Percentiles rank a stretch among this genome's conserved stretches.
These are phyloP conservation scores for Trichoderma lentiforme DNA, from an alignment of 2,329 filamentous ascomycete species.

Conservation along the genomic window DNA sequence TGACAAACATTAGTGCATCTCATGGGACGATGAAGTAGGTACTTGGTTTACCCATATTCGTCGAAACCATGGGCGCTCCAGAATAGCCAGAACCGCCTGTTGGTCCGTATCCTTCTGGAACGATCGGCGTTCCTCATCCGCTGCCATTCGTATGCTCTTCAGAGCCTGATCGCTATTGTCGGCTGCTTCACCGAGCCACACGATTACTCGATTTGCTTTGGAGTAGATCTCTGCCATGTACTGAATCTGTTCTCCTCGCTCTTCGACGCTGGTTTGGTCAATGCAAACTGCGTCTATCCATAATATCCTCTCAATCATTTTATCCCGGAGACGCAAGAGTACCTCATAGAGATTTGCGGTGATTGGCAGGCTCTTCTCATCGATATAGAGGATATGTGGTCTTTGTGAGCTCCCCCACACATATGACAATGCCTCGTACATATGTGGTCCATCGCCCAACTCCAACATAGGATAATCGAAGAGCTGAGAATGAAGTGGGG, in stretches of 20 bases:
- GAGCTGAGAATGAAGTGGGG: not conserved
- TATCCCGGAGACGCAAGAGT: not conserved
- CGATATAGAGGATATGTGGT: not conserved
- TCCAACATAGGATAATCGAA: slow-evolving; percentile 3
- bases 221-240: slow-evolving; percentile 17
- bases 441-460: not conserved
- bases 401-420: not conserved
- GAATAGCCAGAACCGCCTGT: not conserved
- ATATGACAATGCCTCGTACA: slow-evolving; percentile 15
- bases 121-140: not conserved
- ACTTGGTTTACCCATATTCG: not conserved
- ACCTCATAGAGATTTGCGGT: slow-evolving; percentile 10
- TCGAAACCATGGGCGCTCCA: slow-evolving; percentile 7
- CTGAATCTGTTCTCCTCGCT: slow-evolving; percentile 5
- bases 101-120: not conserved
- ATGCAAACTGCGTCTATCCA: slow-evolving; percentile 19
- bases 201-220: slow-evolving; percentile 13
- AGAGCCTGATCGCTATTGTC: not conserved
- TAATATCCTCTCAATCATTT: slow-evolving; percentile 5
- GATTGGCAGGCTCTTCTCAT: not conserved
- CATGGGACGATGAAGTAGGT: rapidly evolving
- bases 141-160: slow-evolving; percentile 2
- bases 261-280: slow-evolving; percentile 1
- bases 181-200: slow-evolving; percentile 6
- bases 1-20: not conserved